A percentile compares a stretch with the other conserved stretches of the same genome.
These are phyloP conservation scores for Echinosophora koreensis DNA, from an alignment of 306 rosid genomes.

Conservation along the genomic window DNA sequence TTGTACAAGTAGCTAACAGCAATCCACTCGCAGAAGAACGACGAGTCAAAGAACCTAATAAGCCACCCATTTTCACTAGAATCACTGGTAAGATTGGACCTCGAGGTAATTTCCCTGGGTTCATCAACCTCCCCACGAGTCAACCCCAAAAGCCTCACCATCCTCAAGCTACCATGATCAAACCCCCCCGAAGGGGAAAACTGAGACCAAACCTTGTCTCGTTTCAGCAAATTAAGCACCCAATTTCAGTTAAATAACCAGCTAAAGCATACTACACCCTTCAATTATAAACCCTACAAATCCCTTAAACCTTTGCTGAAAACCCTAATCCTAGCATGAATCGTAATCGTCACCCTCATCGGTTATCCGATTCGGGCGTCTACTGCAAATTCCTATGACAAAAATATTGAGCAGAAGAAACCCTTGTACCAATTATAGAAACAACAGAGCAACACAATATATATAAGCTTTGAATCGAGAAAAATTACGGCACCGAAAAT, in stretches of 20 bases:
- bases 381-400: slow-evolving; percentile 35
- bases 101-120: slow-evolving; percentile 84
- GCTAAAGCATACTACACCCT: slow-evolving; percentile 39
- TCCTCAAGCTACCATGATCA: slow-evolving; percentile 68
- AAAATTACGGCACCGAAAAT: slow-evolving; percentile 4
- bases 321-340: slow-evolving; percentile 51
- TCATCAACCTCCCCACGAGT: slow-evolving; percentile 64
- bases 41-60: slow-evolving; percentile 94
- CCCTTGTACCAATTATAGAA: slow-evolving; percentile 33
- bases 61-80: slow-evolving; percentile 98
- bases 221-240: slow-evolving; percentile 34
- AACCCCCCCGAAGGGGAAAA: slow-evolving; percentile 39
- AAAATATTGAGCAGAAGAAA: slow-evolving; percentile 41
- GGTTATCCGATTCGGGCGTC: slow-evolving; percentile 41
- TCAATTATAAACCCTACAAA: slow-evolving; percentile 48
- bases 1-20: slow-evolving; percentile 97
- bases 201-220: slow-evolving; percentile 36
- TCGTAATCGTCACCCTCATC: slow-evolving; percentile 36
- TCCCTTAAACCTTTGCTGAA: slow-evolving; percentile 55
- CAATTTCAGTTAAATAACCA: slow-evolving; percentile 43
- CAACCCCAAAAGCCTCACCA: slow-evolving; percentile 90
- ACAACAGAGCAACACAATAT: slow-evolving; percentile 14
- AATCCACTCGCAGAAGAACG: slow-evolving; percentile 98
- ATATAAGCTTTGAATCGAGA: neutral
- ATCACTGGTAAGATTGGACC: slow-evolving; percentile 63